phyloP scores from a whole-genome alignment of 2,329 filamentous ascomycete species.

The Diaporthe australafricana region DNA sequence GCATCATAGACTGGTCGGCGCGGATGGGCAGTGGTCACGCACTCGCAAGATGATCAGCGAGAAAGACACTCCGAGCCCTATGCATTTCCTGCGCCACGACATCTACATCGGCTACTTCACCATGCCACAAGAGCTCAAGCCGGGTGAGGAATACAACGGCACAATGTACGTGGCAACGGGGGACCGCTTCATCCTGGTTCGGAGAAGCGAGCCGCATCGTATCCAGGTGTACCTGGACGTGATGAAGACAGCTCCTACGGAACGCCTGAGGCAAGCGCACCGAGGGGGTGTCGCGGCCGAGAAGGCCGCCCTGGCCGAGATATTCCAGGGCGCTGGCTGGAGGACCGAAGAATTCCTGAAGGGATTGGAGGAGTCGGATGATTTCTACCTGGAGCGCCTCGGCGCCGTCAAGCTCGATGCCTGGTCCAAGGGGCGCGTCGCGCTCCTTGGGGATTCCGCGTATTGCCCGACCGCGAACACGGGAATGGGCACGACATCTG shows the following conservation, averaged over 20 bases:
- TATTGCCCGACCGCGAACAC: slow-evolving; percentile 60
- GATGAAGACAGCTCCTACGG: background rate
- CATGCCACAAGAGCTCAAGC: slow-evolving; percentile 3
- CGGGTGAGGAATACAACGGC: background rate
- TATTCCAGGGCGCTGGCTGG: slow-evolving; percentile 52
- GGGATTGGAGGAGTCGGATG: slow-evolving; percentile 46
- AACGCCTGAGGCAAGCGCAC: background rate
- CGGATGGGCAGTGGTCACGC: slow-evolving; percentile 64
- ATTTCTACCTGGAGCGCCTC: slow-evolving; percentile 60
- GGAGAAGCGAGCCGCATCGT: slow-evolving; percentile 42
- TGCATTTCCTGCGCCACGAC: slow-evolving; percentile 40
- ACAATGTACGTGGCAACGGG: slow-evolving; percentile 42
- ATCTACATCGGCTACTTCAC: slow-evolving; percentile 41
- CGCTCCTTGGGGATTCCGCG: slow-evolving; percentile 65
- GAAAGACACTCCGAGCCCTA: slow-evolving; percentile 39
- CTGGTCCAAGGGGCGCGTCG: slow-evolving; percentile 60
- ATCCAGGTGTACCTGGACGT: slow-evolving; percentile 24
- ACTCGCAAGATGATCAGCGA: slow-evolving; percentile 56
- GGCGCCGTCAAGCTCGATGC: slow-evolving; percentile 56
- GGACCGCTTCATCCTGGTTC: slow-evolving; percentile 51
- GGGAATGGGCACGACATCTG: slow-evolving; percentile 63
- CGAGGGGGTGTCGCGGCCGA: slow-evolving; percentile 38
- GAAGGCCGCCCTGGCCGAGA: slow-evolving; percentile 43
- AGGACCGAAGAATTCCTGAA: slow-evolving; percentile 49
- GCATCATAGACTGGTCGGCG: slow-evolving; percentile 54